Evolutionary conservation across 140 eudicot genomes (phyloP), one percentile per base, ranked within the genome.

Genomic region (Anethum foeniculum): DNA sequence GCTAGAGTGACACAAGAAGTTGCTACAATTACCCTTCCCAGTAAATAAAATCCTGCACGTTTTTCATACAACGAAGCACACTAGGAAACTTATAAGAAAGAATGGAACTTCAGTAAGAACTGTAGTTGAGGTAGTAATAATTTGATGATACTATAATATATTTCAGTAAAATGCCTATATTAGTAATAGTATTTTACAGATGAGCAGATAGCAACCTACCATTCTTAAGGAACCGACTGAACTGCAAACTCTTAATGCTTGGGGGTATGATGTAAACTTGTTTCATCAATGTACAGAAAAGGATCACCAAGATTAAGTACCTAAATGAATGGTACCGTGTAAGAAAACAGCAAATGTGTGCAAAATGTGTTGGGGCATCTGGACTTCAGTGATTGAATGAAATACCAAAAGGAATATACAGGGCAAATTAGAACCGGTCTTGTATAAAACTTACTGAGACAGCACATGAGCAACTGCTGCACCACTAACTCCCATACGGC

Each of bases 381-480:
- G 71, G 72, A 78, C 28, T 85, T 68, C 27, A 21, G 3, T 64
- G 44, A 14, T 25, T 34, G 64, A 34, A 34, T 34, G 38, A 34
- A 34, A 34, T 34, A 34, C 38, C 38, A 34, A 34, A 34, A 34
- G 60, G 10, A 56, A 19, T 19, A 3, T 3, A 19, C 54, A 56
- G 21, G 27, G 27, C 11, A 60, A 25, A 78, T 3, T 77, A 16
- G 38, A 64, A 2, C 12, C 14, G 32, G 23, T 13, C 68, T 62
- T 78, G n/a, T 56, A 41, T 23, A 38, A 49, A 12, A 83, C 90
- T 83, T 87, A 92, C 96, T 93, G 97, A 76, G 97, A 93, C 54
- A 93, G 82, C 76, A 93, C 96, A 79, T 93, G 98, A 68, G 98
- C 91, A 82, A 93, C 88, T 82, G 98, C 94, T 38, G 98, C 96